These are phyloP conservation scores for Glycine soja DNA, from an alignment of 306 rosid species.

Conservation along the genomic window DNA sequence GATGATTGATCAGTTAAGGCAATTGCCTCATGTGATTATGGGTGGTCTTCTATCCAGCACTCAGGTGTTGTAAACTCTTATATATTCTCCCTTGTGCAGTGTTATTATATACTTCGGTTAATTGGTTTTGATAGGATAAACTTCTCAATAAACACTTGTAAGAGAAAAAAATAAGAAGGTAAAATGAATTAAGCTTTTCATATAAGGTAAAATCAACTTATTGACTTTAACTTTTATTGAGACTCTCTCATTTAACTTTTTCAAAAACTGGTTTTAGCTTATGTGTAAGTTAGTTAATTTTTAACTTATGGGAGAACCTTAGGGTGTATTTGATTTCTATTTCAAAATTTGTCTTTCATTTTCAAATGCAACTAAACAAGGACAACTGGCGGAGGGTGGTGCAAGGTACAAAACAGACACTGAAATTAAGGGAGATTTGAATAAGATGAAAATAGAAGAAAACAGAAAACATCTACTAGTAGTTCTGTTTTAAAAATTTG, in stretches of 20 bases:
- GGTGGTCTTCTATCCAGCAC: slow-evolving; percentile 83
- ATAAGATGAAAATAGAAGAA: too few species aligned
- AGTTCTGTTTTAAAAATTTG: too few species aligned
- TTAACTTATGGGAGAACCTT: neutral
- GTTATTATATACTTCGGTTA: neutral
- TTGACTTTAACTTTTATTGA: neutral
- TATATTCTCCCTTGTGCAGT: too few species aligned
- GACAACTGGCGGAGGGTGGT: too few species aligned
- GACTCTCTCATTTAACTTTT: neutral
- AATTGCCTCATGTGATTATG: slow-evolving; percentile 73
- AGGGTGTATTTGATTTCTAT: too few species aligned
- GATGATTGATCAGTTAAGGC: slow-evolving; percentile 91
- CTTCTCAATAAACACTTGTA: neutral
- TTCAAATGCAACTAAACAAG: too few species aligned
- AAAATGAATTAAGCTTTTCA: neutral
- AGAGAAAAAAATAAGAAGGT: too few species aligned
- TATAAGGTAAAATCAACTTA: too few species aligned
- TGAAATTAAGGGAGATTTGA: too few species aligned
- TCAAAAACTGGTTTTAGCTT: neutral
- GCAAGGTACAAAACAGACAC: too few species aligned
- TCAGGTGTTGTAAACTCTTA: slow-evolving; percentile 58
- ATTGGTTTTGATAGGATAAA: neutral
- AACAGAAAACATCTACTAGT: too few species aligned
- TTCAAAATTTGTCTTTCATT: too few species aligned
- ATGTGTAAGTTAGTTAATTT: neutral